Conservation (phyloP, 495 filamentous ascomycete species). For the Hypoxylon cercidicola region DNA sequence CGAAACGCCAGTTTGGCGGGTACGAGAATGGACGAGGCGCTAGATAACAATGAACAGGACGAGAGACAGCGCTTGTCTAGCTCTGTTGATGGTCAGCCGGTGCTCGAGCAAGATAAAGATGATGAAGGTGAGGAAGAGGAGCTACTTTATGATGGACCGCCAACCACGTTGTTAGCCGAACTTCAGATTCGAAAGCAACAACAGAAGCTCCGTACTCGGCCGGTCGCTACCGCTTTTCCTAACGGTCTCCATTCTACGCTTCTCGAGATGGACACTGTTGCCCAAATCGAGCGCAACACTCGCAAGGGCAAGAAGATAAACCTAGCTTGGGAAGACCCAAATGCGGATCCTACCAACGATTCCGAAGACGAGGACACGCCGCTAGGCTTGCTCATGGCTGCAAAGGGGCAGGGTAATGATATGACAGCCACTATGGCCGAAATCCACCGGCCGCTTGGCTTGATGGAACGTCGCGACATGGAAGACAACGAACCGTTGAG, state of each 20-base stretch:
- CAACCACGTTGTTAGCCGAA: conserved; percentile 92
- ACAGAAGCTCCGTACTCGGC: conserved; percentile 77
- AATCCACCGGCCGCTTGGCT: conserved; percentile 74
- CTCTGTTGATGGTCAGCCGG: conserved; percentile 48
- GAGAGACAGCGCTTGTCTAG: conserved; percentile 36
- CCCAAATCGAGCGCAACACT: conserved; percentile 81
- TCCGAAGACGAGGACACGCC: conserved; percentile 81
- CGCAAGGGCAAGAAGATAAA: conserved; percentile 78
- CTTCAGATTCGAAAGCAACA: conserved; percentile 88
- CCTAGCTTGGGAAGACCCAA: conserved; percentile 88
- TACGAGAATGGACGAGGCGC: conserved; percentile 24
- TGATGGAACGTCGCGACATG: conserved; percentile 84
- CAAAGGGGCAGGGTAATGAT: conserved; percentile 63
- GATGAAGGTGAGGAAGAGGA: conserved; percentile 51
- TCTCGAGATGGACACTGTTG: conserved; percentile 89
- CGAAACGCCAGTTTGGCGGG: conserved; percentile 27
- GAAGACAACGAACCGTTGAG: conserved; percentile 95
- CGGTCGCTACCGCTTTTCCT: conserved; percentile 71
- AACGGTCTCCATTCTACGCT: conserved; percentile 89
- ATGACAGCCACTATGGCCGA: conserved; percentile 64
- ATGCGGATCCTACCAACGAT: conserved; percentile 48
- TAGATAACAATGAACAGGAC: conserved; percentile 45
- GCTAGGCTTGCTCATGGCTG: conserved; percentile 79
- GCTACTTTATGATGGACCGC: conserved; percentile 69
- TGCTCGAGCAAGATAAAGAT: conserved; percentile 53